These are phyloP conservation scores for Thermothielavioides terrestris DNA, from an alignment of 495 filamentous ascomycete species.

Conservation along the genomic window DNA sequence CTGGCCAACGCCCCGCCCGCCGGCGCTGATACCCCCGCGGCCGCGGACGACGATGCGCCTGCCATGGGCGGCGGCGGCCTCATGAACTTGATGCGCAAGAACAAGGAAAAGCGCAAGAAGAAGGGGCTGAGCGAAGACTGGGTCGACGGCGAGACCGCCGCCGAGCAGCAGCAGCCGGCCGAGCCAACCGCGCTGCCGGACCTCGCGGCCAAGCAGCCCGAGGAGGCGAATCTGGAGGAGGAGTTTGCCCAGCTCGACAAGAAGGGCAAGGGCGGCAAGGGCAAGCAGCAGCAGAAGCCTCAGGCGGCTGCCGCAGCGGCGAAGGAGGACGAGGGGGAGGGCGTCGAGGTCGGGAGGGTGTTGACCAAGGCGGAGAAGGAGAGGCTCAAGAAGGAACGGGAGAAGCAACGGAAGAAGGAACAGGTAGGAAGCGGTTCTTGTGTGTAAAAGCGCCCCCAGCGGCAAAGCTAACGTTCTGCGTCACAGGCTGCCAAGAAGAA, in stretches of 20 bases:
- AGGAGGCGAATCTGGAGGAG: conserved; percentile 78
- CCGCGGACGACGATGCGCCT: conserved; percentile 43
- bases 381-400: conserved; percentile 86
- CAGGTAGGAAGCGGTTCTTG: conserved; percentile 41
- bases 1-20: conserved; percentile 23
- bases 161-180: conserved; percentile 10
- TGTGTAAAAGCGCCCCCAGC: neutral
- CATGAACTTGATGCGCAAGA: conserved; percentile 81
- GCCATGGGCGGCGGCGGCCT: conserved; percentile 54
- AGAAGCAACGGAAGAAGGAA: conserved; percentile 92
- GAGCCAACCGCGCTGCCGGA: conserved; percentile 39
- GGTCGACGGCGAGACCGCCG: conserved; percentile 60
- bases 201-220: conserved; percentile 62
- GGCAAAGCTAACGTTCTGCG: conserved; percentile 1
- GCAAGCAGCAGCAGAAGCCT: conserved; percentile 59
- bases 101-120: conserved; percentile 84
- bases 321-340: conserved; percentile 47
- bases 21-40: conserved; percentile 28
- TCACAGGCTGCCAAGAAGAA: conserved; percentile 60
- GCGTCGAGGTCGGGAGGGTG: conserved; percentile 52
- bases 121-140: conserved; percentile 75
- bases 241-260: conserved; percentile 80
- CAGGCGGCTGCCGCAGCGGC: conserved; percentile 45
- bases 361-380: conserved; percentile 96
- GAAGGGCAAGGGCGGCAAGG: conserved; percentile 90